Evolutionary conservation across 208 protist species (phyloP), one percentile per base, ranked within the genome.

Genomic region (Wallacemonas sp.): DNA sequence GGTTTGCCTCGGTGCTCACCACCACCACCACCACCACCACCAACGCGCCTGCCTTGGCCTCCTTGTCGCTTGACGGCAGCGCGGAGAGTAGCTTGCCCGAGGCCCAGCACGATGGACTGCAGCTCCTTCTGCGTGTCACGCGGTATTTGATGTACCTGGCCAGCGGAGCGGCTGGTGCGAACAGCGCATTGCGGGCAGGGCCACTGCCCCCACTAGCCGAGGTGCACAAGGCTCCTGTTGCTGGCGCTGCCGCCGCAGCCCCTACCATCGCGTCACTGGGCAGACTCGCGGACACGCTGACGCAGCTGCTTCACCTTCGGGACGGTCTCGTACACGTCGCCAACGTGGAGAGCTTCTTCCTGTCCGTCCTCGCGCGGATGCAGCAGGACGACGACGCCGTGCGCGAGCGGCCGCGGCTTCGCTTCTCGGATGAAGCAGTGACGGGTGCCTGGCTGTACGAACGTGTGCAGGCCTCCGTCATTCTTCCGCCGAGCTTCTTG

Each of bases 131-230:
- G 52, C 52, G 52, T 1, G 32, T 25, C 10, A 41, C 32, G 10
- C 52, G 31, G 31, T 59, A 59, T 25, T 29, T 33, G 16, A 11
- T 25, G 31, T 29, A 59, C 52, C 14, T 59, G n/a, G 52, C 52
- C 12, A 41, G 16, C 31, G 32, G 26, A 4, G 16, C 52, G 12
- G 52, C 16, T 11, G 18, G 3, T 31, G 48, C 26, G n/a, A n/a
- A n/a, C n/a, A n/a, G n/a, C n/a, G n/a, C n/a, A n/a, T n/a, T n/a
- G n/a, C n/a, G n/a, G n/a, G n/a, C n/a, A n/a, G n/a, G n/a, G n/a
- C n/a, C n/a, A n/a, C n/a, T n/a, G n/a, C n/a, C n/a, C n/a, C n/a
- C n/a, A n/a, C n/a, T n/a, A n/a, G n/a, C n/a, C n/a, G n/a, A n/a
- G n/a, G n/a, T n/a, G n/a, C n/a, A n/a, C n/a, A n/a, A n/a, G n/a